Evolutionary conservation across 2,329 filamentous ascomycete genomes (phyloP).

Genomic region (Stagonosporopsis cucurbitacearum): DNA sequence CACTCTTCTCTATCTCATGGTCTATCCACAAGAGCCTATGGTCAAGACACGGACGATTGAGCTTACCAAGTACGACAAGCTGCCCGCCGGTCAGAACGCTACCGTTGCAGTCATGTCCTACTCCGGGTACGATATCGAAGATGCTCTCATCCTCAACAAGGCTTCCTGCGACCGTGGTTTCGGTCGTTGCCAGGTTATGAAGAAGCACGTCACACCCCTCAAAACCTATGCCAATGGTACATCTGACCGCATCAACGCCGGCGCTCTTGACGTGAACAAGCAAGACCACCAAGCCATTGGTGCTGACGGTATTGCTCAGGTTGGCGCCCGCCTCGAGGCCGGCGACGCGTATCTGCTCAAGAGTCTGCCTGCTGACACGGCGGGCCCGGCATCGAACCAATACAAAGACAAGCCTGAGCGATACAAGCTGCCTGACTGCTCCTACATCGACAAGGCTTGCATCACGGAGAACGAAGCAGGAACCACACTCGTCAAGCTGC

Average conservation of each 20-base stretch:
- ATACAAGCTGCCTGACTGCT: slow-evolving; percentile 83
- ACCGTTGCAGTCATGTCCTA: slow-evolving; percentile 99
- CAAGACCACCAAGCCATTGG: slow-evolving; percentile 73
- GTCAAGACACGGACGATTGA: slow-evolving; percentile 97
- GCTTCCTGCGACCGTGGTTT: slow-evolving; percentile 94
- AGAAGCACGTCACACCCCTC: slow-evolving; percentile 86
- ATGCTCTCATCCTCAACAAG: slow-evolving; percentile 95
- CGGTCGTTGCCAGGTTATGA: slow-evolving; percentile 96
- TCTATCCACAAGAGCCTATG: slow-evolving; percentile 97
- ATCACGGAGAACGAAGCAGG: slow-evolving; percentile 86
- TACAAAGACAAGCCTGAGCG: slow-evolving; percentile 71
- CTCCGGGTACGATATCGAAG: slow-evolving; percentile 99
- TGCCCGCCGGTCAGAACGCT: slow-evolving; percentile 95
- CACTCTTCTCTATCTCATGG: slow-evolving; percentile 92
- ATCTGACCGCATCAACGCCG: slow-evolving; percentile 61
- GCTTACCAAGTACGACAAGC: slow-evolving; percentile 94
- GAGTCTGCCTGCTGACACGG: slow-evolving; percentile 79
- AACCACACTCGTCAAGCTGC: slow-evolving; percentile 86
- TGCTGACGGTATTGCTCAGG: slow-evolving; percentile 84
- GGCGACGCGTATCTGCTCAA: slow-evolving; percentile 93
- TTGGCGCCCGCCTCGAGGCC: slow-evolving; percentile 77
- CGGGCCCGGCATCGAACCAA: slow-evolving; percentile 70
- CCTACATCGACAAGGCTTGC: slow-evolving; percentile 96
- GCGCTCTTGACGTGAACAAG: slow-evolving; percentile 56
- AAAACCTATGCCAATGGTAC: slow-evolving; percentile 86